These are phyloP conservation scores for Xylariaceae sp. DNA, from an alignment of 2,329 filamentous ascomycete genomes.

Conservation along the genomic window DNA sequence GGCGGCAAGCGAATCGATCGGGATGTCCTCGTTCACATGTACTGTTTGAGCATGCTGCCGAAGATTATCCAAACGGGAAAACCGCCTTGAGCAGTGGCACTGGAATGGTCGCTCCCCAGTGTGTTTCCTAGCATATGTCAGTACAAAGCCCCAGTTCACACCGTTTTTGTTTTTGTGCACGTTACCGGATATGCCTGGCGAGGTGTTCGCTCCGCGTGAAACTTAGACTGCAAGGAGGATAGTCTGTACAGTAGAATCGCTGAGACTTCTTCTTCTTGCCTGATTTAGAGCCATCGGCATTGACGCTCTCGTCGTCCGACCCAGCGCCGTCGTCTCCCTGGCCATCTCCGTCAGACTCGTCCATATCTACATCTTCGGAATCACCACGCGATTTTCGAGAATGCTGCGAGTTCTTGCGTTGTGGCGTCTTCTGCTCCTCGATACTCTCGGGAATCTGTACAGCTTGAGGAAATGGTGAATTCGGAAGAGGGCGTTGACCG, in stretches of 20 bases:
- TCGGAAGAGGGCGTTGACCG: conserved; percentile 53
- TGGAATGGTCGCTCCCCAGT: conserved; percentile 96
- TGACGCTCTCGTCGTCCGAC: conserved; percentile 65
- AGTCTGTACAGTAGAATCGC: conserved; percentile 93
- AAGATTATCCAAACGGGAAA: conserved; percentile 91
- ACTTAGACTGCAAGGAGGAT: conserved; percentile 87
- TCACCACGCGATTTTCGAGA: conserved; percentile 57
- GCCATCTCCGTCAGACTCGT: conserved; percentile 67
- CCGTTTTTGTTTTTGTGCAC: conserved; percentile 13
- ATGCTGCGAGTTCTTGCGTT: conserved; percentile 58
- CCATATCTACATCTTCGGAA: conserved; percentile 73
- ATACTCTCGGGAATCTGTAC: conserved; percentile 47
- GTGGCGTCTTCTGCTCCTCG: conserved; percentile 42
- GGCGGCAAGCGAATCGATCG: conserved; percentile 86
- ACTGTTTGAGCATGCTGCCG: conserved; percentile 97
- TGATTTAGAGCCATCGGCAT: conserved; percentile 64
- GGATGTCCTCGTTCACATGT: conserved; percentile 96
- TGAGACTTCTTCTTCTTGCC: conserved; percentile 96
- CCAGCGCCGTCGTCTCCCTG: conserved; percentile 46
- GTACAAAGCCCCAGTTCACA: conserved; percentile 10
- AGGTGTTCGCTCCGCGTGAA: conserved; percentile 96
- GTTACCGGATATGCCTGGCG: conserved; percentile 85
- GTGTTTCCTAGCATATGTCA: conserved; percentile 68
- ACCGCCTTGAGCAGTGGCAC: conserved; percentile 89
- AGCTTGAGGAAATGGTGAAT: conserved; percentile 50